A percentile compares a stretch with the other conserved stretches of the same genome.
Conservation (phyloP, 139 green algal species). For the Ettlia oleoabundans region DNA sequence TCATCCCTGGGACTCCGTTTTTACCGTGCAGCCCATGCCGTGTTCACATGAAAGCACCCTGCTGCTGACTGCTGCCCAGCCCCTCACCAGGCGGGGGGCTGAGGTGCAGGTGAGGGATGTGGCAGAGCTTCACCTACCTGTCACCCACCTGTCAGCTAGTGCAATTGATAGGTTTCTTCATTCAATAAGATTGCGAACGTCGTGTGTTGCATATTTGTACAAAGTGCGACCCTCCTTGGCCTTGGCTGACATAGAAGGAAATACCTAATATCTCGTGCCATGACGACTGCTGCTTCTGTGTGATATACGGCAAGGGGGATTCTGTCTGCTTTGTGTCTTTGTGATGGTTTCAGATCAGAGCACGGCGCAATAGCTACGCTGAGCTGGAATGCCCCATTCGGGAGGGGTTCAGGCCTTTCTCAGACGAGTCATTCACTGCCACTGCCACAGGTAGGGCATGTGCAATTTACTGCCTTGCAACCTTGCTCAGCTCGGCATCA, state of each 20-base stretch:
- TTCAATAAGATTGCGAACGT: too few relatives aligned
- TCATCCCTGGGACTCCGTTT: constrained; percentile 25
- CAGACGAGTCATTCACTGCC: constrained; percentile 8
- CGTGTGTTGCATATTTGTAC: too few relatives aligned
- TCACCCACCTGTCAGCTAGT: too few relatives aligned
- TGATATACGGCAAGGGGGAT: too few relatives aligned
- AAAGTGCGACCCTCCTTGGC: too few relatives aligned
- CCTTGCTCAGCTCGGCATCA: neutral
- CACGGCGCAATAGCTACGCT: neutral
- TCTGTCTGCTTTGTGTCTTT: too few relatives aligned
- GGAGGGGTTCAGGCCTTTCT: constrained; percentile 8
- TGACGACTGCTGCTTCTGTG: too few relatives aligned
- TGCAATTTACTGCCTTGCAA: neutral
- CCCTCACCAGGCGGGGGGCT: neutral
- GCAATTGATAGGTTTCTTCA: too few relatives aligned
- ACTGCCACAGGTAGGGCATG: neutral
- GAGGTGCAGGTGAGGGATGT: constrained; percentile 6
- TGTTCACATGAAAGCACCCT: constrained; percentile 13
- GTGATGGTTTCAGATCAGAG: constrained; percentile 9
- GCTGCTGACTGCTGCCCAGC: constrained; percentile 26
- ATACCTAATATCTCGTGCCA: too few relatives aligned
- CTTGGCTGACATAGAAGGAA: too few relatives aligned
- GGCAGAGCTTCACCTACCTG: neutral
- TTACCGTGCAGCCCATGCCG: constrained; percentile 11
- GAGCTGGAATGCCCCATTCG: constrained; percentile 15